phyloP scores from a whole-genome alignment of 331 rosid genomes.

The Spiraea crenata region DNA sequence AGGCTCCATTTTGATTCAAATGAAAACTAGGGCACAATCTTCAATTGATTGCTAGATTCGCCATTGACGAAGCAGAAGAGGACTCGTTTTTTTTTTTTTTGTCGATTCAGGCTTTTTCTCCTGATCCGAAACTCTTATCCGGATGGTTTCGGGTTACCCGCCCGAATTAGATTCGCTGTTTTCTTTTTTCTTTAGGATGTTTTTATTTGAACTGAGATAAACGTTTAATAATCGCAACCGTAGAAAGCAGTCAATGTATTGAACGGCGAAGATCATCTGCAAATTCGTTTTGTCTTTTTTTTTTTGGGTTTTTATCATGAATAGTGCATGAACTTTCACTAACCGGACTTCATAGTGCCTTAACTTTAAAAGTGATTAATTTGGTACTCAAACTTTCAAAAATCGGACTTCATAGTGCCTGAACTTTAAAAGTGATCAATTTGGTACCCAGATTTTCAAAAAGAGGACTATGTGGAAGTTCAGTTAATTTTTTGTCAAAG shows the following conservation, averaged over 20 bases:
- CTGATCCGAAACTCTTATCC: not conserved
- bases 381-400: no score
- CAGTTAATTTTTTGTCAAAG: no score
- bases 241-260: not conserved
- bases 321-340: no score
- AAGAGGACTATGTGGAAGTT: no score
- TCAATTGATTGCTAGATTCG: not conserved
- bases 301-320: no score
- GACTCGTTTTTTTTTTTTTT: no score
- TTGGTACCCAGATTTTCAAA: no score
- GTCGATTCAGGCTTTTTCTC: not conserved
- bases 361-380: no score
- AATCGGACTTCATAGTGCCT: no score
- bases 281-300: no score
- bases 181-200: not conserved
- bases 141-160: conserved; percentile 18
- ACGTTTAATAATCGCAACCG: not conserved
- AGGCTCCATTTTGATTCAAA: conserved; percentile 39
- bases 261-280: not conserved
- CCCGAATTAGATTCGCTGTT: not conserved
- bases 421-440: no score
- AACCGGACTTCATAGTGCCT: no score
- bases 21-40: not conserved
- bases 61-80: not conserved
- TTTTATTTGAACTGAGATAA: not conserved